phyloP scores from a whole-genome alignment of 2,329 filamentous ascomycete genomes.

The Fusarium sp. region DNA sequence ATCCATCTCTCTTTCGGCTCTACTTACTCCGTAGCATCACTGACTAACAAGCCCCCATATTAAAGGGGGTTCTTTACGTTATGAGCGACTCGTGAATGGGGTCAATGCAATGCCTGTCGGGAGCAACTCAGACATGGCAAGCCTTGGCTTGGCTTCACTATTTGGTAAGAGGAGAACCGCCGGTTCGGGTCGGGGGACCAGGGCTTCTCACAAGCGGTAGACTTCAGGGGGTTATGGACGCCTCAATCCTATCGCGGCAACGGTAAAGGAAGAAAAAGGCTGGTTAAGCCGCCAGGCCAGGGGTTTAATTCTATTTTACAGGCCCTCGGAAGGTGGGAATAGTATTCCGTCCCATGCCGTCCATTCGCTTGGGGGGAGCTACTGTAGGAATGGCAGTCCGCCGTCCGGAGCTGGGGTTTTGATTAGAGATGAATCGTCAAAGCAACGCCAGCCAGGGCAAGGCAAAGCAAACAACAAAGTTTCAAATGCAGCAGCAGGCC shows the following conservation, averaged over 20 bases:
- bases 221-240: not conserved
- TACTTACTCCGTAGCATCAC: not conserved
- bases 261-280: not conserved
- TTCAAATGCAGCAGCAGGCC: conserved; percentile 22
- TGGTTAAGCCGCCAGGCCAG: not conserved
- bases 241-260: conserved; percentile 21
- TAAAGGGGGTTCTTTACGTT: conserved; percentile 21
- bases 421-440: conserved; percentile 24
- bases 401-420: not conserved
- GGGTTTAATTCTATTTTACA: not conserved
- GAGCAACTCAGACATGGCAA: conserved; percentile 14
- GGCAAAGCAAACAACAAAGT: conserved; percentile 19
- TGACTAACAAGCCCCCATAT: conserved; percentile 6
- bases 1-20: conserved; percentile 14
- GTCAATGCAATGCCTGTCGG: conserved; percentile 4
- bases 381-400: conserved; percentile 25
- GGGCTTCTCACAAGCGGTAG: not conserved
- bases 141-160: not conserved
- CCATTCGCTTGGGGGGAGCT: conserved; percentile 6
- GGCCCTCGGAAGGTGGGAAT: conserved; percentile 24
- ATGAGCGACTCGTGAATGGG: conserved; percentile 16
- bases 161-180: conserved; percentile 27
- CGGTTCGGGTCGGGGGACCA: conserved; percentile 33
- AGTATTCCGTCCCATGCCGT: conserved; percentile 17
- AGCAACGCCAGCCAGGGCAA: conserved; percentile 4